Percentiles rank a stretch among this genome's conserved stretches.
Conservation (phyloP, 345 rosid species). For the Eucalyptus marginata region DNA sequence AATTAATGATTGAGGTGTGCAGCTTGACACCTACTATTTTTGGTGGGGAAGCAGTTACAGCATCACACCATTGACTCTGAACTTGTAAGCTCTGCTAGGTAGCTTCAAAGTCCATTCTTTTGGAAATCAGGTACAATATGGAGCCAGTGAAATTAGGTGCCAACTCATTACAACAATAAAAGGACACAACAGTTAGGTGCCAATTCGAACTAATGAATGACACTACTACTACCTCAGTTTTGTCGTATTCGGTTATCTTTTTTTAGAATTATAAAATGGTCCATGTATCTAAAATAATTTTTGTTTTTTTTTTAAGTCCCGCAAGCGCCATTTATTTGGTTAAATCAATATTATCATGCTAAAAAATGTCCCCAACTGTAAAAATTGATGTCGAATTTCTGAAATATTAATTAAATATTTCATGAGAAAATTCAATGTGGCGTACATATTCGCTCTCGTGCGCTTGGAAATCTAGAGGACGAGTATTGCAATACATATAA, state of each 20-base stretch:
- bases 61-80: not conserved
- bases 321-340: rapidly evolving
- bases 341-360: not conserved
- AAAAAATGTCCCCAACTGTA: not conserved
- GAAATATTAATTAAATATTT: not conserved
- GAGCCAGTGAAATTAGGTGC: not conserved
- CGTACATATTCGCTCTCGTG: not conserved
- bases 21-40: not conserved
- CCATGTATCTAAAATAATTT: not conserved
- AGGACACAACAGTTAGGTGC: not conserved
- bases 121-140: not conserved
- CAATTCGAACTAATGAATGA: not conserved
- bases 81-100: not conserved
- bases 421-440: not conserved
- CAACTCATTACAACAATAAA: not conserved
- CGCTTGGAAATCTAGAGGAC: not conserved
- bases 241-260: not conserved
- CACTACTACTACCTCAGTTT: not conserved
- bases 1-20: not conserved
- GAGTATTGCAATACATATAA: not conserved
- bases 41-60: not conserved
- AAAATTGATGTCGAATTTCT: rapidly evolving
- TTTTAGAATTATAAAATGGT: not conserved
- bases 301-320: not conserved
- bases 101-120: not conserved